Evolutionary conservation across 1,284 basidiomycete genomes (phyloP).

Genomic region (Phylloporus sp.): DNA sequence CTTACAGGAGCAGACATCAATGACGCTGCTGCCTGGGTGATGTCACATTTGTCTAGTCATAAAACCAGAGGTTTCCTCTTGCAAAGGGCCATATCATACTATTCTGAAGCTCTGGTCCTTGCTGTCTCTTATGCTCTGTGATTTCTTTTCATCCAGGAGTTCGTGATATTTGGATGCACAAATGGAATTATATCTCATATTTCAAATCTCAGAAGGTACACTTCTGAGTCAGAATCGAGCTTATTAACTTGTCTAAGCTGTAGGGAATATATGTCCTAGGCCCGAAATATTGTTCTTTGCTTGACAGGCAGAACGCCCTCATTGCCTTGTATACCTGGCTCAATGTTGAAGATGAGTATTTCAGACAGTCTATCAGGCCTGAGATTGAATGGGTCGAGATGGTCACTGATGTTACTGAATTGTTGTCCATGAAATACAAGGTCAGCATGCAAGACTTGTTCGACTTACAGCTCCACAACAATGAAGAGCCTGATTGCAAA

Average conservation of each 20-base stretch:
- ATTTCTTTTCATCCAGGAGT: conserved; percentile 85
- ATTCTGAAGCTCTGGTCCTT: conserved; percentile 73
- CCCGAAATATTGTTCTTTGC: conserved; percentile 84
- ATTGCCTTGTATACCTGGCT: conserved; percentile 68
- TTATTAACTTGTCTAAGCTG: conserved; percentile 79
- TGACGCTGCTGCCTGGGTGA: conserved; percentile 89
- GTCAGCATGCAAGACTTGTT: conserved; percentile 69
- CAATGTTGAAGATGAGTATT: conserved; percentile 71
- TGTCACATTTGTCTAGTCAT: conserved; percentile 79
- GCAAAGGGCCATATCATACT: conserved; percentile 60
- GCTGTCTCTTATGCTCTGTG: conserved; percentile 84
- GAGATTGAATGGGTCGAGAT: conserved; percentile 83
- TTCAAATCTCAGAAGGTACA: conserved; percentile 66
- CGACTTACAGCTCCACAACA: conserved; percentile 72
- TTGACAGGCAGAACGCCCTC: conserved; percentile 73
- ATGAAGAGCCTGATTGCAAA: conserved; percentile 65
- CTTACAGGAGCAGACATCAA: conserved; percentile 75
- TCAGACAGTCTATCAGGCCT: conserved; percentile 64
- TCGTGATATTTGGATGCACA: conserved; percentile 95
- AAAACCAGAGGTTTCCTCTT: conserved; percentile 80
- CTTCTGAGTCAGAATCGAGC: conserved; percentile 60
- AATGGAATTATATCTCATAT: conserved; percentile 87
- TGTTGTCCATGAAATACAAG: conserved; percentile 87
- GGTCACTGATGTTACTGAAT: conserved; percentile 91
- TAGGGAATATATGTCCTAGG: conserved; percentile 90